Percentiles rank a stretch among this genome's conserved stretches.
These are phyloP conservation scores for Cordyceps tenuipes DNA, from an alignment of 2,329 filamentous ascomycete genomes.

Conservation along the genomic window DNA sequence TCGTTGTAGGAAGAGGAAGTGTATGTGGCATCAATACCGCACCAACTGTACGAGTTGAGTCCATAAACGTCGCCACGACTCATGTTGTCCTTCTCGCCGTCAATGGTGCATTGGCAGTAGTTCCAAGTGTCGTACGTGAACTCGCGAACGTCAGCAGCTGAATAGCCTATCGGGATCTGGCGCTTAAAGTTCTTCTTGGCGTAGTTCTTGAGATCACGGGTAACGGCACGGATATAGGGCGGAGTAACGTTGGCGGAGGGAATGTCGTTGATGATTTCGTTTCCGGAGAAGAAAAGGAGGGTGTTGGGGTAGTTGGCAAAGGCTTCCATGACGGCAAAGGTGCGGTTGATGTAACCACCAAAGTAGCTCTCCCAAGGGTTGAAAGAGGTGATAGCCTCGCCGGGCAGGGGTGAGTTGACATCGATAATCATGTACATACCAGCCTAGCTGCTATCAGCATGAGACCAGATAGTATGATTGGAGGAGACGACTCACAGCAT, in stretches of 20 bases:
- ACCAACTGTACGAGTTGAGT: slow-evolving; percentile 67
- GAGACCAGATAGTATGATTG: neutral
- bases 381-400: slow-evolving; percentile 46
- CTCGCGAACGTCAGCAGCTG: slow-evolving; percentile 67
- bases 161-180: slow-evolving; percentile 69
- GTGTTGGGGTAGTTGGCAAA: slow-evolving; percentile 61
- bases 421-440: slow-evolving; percentile 64
- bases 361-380: slow-evolving; percentile 54
- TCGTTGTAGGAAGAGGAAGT: slow-evolving; percentile 53
- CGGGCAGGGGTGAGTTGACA: slow-evolving; percentile 56
- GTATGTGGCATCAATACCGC: slow-evolving; percentile 52
- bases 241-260: slow-evolving; percentile 51
- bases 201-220: slow-evolving; percentile 74
- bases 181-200: slow-evolving; percentile 63
- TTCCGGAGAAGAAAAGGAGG: slow-evolving; percentile 68
- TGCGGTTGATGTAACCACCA: slow-evolving; percentile 53
- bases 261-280: slow-evolving; percentile 66
- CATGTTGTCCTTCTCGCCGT: slow-evolving; percentile 45
- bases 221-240: slow-evolving; percentile 67
- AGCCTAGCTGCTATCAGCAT: slow-evolving; percentile 28
- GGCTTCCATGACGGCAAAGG: slow-evolving; percentile 58
- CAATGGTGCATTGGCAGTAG: slow-evolving; percentile 61
- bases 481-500: slow-evolving; percentile 33
- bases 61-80: slow-evolving; percentile 68
- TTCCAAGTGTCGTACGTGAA: slow-evolving; percentile 68